Evolutionary conservation across 139 green algal species (phyloP).

Genomic region (Deuterostichococcus epilithicus): DNA sequence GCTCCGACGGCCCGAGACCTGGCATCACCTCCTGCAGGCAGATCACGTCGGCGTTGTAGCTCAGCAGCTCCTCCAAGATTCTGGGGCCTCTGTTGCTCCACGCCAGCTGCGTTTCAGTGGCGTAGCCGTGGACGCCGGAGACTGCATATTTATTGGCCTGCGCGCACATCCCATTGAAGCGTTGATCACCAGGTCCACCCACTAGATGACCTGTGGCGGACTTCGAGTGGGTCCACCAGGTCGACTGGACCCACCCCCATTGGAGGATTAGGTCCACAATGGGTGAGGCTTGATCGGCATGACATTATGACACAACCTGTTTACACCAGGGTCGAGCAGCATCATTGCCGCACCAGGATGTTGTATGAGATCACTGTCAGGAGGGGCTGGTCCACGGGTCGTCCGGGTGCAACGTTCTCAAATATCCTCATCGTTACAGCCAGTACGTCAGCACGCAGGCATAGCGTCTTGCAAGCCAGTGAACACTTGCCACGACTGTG

Average conservation of each 20-base stretch:
- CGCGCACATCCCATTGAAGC: not conserved
- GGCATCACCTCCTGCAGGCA: not conserved
- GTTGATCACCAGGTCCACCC: not conserved
- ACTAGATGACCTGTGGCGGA: no score
- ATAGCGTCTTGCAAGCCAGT: no score
- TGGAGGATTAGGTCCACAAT: no score
- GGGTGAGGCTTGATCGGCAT: no score
- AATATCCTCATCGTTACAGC: no score
- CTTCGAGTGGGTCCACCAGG: no score
- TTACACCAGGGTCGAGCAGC: no score
- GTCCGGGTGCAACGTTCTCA: not conserved
- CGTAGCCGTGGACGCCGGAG: not conserved
- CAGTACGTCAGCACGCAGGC: no score
- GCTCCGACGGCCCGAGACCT: not conserved
- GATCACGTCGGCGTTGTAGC: not conserved
- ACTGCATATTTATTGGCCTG: not conserved
- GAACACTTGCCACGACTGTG: no score
- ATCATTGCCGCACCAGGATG: not conserved
- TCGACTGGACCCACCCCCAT: no score
- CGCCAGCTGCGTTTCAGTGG: not conserved
- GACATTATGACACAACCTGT: no score
- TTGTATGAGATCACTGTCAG: not conserved
- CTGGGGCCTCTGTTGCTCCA: not conserved
- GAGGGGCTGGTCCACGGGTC: conserved; percentile 3
- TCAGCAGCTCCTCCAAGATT: not conserved